Base-by-base conservation (phyloP, 108 stramenopile genomes). In the Nitzschia sp. region DNA sequence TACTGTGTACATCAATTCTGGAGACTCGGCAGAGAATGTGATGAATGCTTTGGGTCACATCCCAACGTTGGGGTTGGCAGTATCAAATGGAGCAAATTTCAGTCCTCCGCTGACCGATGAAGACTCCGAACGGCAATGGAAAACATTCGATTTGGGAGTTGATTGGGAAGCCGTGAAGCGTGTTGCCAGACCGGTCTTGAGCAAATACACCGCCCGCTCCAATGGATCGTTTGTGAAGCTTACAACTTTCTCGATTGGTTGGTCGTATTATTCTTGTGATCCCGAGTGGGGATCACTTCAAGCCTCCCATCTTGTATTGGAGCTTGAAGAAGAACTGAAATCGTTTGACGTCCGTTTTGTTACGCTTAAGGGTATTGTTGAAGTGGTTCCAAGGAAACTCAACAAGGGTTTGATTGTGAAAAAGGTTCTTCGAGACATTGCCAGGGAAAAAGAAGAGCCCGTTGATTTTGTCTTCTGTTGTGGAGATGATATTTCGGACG, bases 201-300 rank as follows among this genome's bases (percentile, higher is more conserved):
- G 91, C 41, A 93, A 95, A 69, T 97, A 90, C 82, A 96, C 97
- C 15, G 95, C 95, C 19, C 75, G 95, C 43, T 90, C 95, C 43
- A 96, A 95, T 76, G 95, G 93, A 43, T 94, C 94, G 1, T 90
- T 89, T 56, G 93, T 93, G 12, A 94, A 91, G 53, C 71, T 94
- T 21, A 94, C 87, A n/a, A 81, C 93, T 34, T 91, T 90, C 40
- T 94, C 95, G 44, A 89, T 98, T 46, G 93, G 95, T 19, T 99
- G 98, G 98, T 90, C 92, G 25, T 98, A 97, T 73, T 98, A 97
- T 79, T 87, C 93, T 3, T 95, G 96, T 29, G 99, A 99, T 80
- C 99, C 99, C 1, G 99, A 99, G 62, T 99, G 97, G 97, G 99
- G 97, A 10, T 83, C 85, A 6, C 81, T 95, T 15, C 97, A 98